Evolutionary conservation across 805 yeast genomes (phyloP), one percentile per base, ranked within the genome.

Genomic region (Kluyveromyces lactis): DNA sequence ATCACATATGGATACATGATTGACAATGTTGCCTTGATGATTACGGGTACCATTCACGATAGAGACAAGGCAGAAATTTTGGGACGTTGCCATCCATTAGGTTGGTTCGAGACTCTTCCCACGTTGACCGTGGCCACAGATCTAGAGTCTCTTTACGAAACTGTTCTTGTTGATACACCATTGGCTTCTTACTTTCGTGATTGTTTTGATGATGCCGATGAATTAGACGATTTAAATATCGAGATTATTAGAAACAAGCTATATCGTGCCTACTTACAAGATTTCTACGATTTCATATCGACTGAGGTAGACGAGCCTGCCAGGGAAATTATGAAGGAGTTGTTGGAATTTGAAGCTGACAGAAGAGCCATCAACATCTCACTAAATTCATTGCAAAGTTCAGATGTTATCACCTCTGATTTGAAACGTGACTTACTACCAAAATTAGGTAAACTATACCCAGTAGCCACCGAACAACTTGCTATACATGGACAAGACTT

Each of bases 81-180:
- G 54, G 78, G 79, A 43, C 79, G 96, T 58, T 87, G 96, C 60
- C 95, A 92, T 60, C 98, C 98, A 0, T 71, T 92, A 51, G 99
- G 99, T 33, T 89, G 97, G 96, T 92, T 92, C 56, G 98, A 92
- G 52, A 90, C 97, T 6, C 75, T 92, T 50, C 98, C 98, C 26
- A 90, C 97, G 0, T 71, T 92, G 42, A 77, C 92, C 12, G 92
- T 90, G 36, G 97, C 97, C 35, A 86, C 96, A 2, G 97, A 90
- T 62, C 77, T 90, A 42, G 95, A 87, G 53, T 78, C 92, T n/a
- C 72, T 92, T 52, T 92, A 90, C 66, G 82, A 82, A 53, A 84
- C 94, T 1, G 98, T 92, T 11, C 69, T 92, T 43, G 81, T 92
- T 40, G 99, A 92, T 64, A 92, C 98, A 5, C 99, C 99, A 4